phyloP scores from a whole-genome alignment of 2,329 filamentous ascomycete genomes.

The Purpureocillium takamizusanense region DNA sequence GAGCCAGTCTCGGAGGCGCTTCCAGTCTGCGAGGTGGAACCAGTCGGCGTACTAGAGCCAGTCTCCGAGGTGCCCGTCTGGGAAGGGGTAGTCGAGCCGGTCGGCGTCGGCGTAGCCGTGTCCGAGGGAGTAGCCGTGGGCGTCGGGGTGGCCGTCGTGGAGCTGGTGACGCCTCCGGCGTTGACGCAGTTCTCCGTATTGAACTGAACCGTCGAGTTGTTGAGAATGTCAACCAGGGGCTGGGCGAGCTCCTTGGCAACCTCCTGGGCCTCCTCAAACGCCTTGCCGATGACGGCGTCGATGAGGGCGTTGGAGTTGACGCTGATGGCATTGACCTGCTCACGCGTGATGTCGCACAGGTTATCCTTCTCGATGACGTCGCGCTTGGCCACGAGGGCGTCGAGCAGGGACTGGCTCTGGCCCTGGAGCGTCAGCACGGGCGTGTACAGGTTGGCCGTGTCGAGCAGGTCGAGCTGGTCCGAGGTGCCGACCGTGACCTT shows the following conservation, averaged over 20 bases:
- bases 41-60: not conserved
- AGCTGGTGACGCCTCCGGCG: conserved; percentile 2
- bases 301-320: conserved; percentile 12
- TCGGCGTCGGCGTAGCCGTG: too few relatives aligned
- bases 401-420: conserved; percentile 11
- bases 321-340: conserved; percentile 11
- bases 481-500: conserved; percentile 1
- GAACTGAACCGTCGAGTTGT: conserved; percentile 12
- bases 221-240: conserved; percentile 11
- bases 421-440: conserved; percentile 10
- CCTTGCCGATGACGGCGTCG: conserved; percentile 15
- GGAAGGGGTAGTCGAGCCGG: too few relatives aligned
- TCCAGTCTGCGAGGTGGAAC: too few relatives aligned
- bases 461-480: not conserved
- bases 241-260: conserved; percentile 14
- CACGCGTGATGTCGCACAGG: conserved; percentile 14
- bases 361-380: conserved; percentile 12
- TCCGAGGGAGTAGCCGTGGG: too few relatives aligned
- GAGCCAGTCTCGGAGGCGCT: too few relatives aligned
- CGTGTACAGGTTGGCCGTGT: conserved; percentile 3
- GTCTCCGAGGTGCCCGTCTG: not conserved
- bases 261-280: conserved; percentile 13
- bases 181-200: conserved; percentile 17
- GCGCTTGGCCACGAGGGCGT: conserved; percentile 15
- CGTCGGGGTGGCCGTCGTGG: not conserved